Conservation (phyloP, 257 asterid genomes). For the Solanum chmielewskii region DNA sequence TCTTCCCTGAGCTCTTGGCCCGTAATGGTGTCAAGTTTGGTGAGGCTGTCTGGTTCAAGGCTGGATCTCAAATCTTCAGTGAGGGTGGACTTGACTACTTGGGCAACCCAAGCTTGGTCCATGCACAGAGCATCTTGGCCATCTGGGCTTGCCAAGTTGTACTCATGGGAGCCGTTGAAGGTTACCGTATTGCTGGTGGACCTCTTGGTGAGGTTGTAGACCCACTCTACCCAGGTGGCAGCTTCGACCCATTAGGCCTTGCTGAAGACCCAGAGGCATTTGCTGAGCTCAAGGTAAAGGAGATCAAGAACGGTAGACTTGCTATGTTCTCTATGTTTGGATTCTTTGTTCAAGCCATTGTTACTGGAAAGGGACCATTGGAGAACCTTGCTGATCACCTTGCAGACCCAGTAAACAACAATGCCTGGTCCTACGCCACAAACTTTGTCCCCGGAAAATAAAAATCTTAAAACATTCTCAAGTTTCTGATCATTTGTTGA, state of each 20-base stretch:
- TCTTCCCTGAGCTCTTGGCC: slow-evolving; percentile 65
- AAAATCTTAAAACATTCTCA: not conserved
- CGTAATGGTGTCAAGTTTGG: slow-evolving; percentile 64
- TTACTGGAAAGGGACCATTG: slow-evolving; percentile 51
- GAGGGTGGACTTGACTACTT: slow-evolving; percentile 60
- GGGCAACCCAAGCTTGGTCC: slow-evolving; percentile 69
- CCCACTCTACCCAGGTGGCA: slow-evolving; percentile 10
- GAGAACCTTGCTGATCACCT: slow-evolving; percentile 56
- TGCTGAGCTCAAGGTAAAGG: slow-evolving; percentile 54
- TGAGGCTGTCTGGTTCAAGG: slow-evolving; percentile 78
- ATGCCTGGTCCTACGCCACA: not conserved
- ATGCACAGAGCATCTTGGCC: slow-evolving; percentile 64
- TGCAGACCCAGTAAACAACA: slow-evolving; percentile 30
- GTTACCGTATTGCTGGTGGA: slow-evolving; percentile 31
- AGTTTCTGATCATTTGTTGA: not conserved
- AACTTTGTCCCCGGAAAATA: not conserved
- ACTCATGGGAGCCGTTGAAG: slow-evolving; percentile 68
- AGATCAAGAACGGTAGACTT: slow-evolving; percentile 40
- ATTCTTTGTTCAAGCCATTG: slow-evolving; percentile 51
- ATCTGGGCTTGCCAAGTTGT: slow-evolving; percentile 59
- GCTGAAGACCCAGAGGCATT: slow-evolving; percentile 32
- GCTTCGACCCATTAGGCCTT: slow-evolving; percentile 24
- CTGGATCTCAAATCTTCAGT: slow-evolving; percentile 54
- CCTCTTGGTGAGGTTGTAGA: slow-evolving; percentile 8
- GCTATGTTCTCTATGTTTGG: slow-evolving; percentile 65